Evolutionary conservation across 768 basidiomycete genomes (phyloP), one percentile per base, ranked within the genome.

Genomic region (Hemileccinum rubropunctum): DNA sequence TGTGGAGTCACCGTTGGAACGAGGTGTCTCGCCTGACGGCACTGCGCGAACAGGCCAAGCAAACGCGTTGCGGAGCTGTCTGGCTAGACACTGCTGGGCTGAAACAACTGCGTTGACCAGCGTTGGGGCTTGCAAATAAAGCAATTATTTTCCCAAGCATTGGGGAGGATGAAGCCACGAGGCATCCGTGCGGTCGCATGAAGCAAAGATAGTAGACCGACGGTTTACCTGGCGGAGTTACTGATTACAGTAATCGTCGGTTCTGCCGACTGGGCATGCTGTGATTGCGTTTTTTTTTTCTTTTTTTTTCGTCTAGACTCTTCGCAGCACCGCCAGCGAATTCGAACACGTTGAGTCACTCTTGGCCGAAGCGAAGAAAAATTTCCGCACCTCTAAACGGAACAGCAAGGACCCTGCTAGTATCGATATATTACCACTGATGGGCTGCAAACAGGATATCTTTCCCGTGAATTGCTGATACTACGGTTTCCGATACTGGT

Each of bases 121-220:
- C n/a, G n/a, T n/a, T n/a, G 23, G 32, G 34, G 13, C 28, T 6
- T 32, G 44, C 44, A 42, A 59, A 58, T 42, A 34, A 53, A 53
- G 56, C 21, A 60, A 32, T 28, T 44, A 18, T 15, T 49, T 33
- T 44, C 63, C 53, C 55, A 51, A 40, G 30, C 14, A 51, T 54
- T 50, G 52, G 57, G 54, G 36, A 34, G 34, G 49, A 5, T 7
- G 44, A 28, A 4, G 34, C 33, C 64, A 66, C 47, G 64, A 56
- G 64, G 61, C 15, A 1, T 34, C 64, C 64, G 51, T 49, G 61
- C 63, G 64, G 61, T 45, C 47, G 39, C 38, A 11, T 26, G 37
- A 7, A 37, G 50, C 52, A 53, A 47, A 52, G 49, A 52, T 32
- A n/a, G 37, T 30, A 20, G 48, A 15, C 53, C 47, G 53, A 53